A percentile compares a stretch with the other conserved stretches of the same genome.
Conservation (phyloP, 2,329 filamentous ascomycete genomes). For the Thelonectria olida region DNA sequence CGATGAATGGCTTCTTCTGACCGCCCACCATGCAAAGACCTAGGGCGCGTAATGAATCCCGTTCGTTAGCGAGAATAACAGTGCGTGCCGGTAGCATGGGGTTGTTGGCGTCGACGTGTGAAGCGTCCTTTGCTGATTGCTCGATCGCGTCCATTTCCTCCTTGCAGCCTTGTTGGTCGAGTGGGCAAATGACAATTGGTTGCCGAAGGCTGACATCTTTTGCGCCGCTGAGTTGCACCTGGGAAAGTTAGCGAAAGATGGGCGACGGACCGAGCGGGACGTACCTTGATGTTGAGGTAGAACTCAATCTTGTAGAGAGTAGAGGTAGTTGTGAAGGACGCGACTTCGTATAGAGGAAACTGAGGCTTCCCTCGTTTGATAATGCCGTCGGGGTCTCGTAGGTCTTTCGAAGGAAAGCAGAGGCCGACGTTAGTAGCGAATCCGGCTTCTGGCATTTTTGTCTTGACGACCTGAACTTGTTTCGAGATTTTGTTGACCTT, state of each 20-base stretch:
- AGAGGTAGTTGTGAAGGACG: conserved; percentile 91
- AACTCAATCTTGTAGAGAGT: conserved; percentile 99
- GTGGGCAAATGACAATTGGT: conserved; percentile 93
- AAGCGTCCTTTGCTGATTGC: conserved; percentile 92
- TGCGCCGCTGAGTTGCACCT: conserved; percentile 90
- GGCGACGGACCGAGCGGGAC: neutral
- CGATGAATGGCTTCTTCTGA: conserved; percentile 72
- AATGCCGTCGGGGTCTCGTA: conserved; percentile 87
- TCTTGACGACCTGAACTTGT: conserved; percentile 81
- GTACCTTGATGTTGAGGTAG: conserved; percentile 91
- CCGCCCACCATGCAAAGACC: conserved; percentile 71
- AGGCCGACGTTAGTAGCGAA: conserved; percentile 93
- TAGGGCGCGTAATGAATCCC: conserved; percentile 67
- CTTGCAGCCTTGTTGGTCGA: conserved; percentile 95
- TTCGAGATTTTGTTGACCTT: conserved; percentile 89
- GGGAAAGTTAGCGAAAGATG: conserved; percentile 34
- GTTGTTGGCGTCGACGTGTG: conserved; percentile 85
- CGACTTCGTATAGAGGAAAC: conserved; percentile 89
- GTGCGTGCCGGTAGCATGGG: conserved; percentile 89
- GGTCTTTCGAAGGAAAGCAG: conserved; percentile 88
- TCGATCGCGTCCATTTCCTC: conserved; percentile 99
- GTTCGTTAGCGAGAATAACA: conserved; percentile 83
- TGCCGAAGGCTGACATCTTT: conserved; percentile 89
- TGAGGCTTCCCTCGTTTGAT: conserved; percentile 84
- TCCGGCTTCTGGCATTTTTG: conserved; percentile 88